Percentiles rank a stretch among this genome's conserved stretches.
Evolutionary conservation across 139 green algal genomes (phyloP).

Genomic region (Micractinium sp.): DNA sequence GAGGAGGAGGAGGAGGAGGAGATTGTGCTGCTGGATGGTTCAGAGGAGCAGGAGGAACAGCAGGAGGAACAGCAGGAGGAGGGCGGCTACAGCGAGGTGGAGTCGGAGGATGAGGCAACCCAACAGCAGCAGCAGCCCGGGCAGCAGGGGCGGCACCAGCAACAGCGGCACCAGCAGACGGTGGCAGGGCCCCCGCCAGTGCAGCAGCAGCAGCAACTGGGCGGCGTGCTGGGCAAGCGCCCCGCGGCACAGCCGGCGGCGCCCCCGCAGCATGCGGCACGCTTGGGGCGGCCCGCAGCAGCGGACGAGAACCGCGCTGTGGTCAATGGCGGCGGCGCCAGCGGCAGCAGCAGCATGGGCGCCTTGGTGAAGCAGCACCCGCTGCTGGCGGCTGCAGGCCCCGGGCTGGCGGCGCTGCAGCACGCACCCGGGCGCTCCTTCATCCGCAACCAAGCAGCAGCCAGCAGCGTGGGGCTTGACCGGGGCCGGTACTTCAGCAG

Average conservation of each 20-base stretch:
- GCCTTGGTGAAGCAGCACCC: background rate
- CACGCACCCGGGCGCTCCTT: conserved; percentile 40
- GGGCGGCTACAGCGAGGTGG: conserved; percentile 3
- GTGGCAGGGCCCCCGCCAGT: background rate
- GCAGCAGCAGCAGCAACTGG: background rate
- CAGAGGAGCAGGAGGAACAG: conserved; percentile 5
- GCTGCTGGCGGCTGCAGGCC: conserved; percentile 11
- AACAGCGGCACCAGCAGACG: conserved; percentile 9
- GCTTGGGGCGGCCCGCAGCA: background rate
- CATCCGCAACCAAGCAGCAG: conserved; percentile 18
- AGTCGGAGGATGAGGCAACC: background rate
- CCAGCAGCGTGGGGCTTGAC: conserved; percentile 32
- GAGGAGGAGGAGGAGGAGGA: background rate
- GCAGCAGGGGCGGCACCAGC: background rate
- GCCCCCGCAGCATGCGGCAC: background rate
- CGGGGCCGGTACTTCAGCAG: conserved; percentile 35
- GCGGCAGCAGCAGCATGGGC: background rate
- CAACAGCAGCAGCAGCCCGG: background rate
- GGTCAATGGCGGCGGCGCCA: too few relatives aligned
- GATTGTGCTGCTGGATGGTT: background rate
- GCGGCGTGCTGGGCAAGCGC: conserved; percentile 24
- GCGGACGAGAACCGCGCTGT: background rate
- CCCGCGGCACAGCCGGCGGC: background rate
- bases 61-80: background rate
- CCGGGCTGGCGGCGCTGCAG: background rate